A percentile compares a stretch with the other conserved stretches of the same genome.
phyloP scores from a whole-genome alignment of 2,329 filamentous ascomycete species.

The Knufia fluminis region DNA sequence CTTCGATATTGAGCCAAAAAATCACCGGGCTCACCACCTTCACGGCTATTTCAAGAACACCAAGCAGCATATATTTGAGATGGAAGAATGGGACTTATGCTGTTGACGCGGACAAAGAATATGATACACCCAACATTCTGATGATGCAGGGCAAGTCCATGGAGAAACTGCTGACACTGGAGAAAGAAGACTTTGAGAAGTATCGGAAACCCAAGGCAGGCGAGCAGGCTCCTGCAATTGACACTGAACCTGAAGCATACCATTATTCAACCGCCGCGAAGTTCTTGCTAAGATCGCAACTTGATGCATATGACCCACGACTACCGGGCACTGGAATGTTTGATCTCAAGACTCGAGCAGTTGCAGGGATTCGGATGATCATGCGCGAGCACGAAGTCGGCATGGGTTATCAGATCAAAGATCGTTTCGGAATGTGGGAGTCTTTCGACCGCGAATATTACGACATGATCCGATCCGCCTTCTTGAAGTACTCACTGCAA shows the following conservation, averaged over 20 bases:
- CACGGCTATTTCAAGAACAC: conserved; percentile 62
- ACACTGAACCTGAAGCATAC: conserved; percentile 59
- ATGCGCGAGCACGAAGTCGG: conserved; percentile 61
- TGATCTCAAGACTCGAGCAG: conserved; percentile 89
- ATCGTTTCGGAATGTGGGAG: conserved; percentile 67
- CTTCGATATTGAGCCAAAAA: conserved; percentile 49
- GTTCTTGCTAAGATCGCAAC: conserved; percentile 87
- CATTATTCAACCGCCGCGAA: conserved; percentile 82
- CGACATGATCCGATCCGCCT: conserved; percentile 90
- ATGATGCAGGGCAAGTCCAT: conserved; percentile 91
- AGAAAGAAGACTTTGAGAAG: conserved; percentile 73
- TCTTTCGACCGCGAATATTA: conserved; percentile 94
- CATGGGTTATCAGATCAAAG: conserved; percentile 76
- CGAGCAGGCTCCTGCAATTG: conserved; percentile 43
- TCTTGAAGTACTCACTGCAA: conserved; percentile 94
- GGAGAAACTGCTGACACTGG: conserved; percentile 84
- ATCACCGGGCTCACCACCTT: conserved; percentile 43
- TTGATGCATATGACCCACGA: conserved; percentile 79
- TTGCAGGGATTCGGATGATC: conserved; percentile 87
- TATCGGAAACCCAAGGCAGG: conserved; percentile 63
- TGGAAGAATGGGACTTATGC: conserved; percentile 81
- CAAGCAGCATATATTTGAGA: conserved; percentile 71
- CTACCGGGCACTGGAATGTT: conserved; percentile 89
- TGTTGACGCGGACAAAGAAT: conserved; percentile 92
- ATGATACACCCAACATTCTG: conserved; percentile 72